Conservation (phyloP, 2,329 filamentous ascomycete genomes). For the Periconia digitata region DNA sequence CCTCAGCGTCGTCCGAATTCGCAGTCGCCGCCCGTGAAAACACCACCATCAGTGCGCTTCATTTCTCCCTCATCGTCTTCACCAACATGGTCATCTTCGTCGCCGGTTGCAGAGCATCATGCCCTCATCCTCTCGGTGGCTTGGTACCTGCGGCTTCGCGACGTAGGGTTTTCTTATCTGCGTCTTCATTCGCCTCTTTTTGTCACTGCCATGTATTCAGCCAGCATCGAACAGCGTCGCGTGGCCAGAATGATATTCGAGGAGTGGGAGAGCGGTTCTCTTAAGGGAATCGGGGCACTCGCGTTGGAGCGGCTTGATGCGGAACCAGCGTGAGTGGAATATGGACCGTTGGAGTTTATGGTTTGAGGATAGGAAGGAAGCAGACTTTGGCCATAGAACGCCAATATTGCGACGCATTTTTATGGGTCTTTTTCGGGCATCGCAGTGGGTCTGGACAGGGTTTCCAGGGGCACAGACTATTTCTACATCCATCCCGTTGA, state of each 20-base stretch:
- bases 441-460: no score
- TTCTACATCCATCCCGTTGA: no score
- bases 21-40: no score
- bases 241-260: slow-evolving; percentile 8
- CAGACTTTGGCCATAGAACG: no score
- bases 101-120: slow-evolving; percentile 1
- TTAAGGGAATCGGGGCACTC: slow-evolving; percentile 7
- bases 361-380: no score
- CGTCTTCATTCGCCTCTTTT: slow-evolving; percentile 6
- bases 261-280: slow-evolving; percentile 6
- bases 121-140: slow-evolving; percentile 9
- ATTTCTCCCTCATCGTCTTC: background rate
- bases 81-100: background rate
- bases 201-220: slow-evolving; percentile 8
- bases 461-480: no score
- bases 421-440: no score
- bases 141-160: slow-evolving; percentile 6
- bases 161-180: slow-evolving; percentile 11
- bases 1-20: no score
- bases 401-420: no score
- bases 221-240: slow-evolving; percentile 3
- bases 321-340: no score
- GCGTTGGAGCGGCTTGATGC: slow-evolving; percentile 2
- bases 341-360: no score
- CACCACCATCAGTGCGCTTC: no score